These are phyloP conservation scores for Vitis riparia DNA, from an alignment of 164 flowering plant genomes.

Conservation along the genomic window DNA sequence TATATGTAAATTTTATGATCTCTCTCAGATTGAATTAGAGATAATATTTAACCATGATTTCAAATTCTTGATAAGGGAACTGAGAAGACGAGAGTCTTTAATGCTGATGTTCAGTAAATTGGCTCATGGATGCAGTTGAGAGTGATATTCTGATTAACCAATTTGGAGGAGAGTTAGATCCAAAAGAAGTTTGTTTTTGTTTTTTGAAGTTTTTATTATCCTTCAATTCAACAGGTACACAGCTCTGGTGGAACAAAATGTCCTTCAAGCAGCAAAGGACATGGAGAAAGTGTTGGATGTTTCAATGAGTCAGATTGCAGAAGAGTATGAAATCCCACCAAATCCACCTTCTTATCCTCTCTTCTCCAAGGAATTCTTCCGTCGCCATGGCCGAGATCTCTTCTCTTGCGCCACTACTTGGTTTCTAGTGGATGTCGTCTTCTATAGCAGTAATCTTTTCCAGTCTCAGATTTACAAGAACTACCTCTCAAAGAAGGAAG, in stretches of 20 bases:
- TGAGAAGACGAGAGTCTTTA: too few relatives aligned
- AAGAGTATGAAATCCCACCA: slow-evolving; percentile 14
- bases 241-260: slow-evolving; percentile 59
- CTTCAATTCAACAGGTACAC: slow-evolving; percentile 40
- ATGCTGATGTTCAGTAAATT: too few relatives aligned
- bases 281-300: slow-evolving; percentile 45
- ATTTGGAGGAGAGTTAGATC: too few relatives aligned
- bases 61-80: too few relatives aligned
- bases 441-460: slow-evolving; percentile 62
- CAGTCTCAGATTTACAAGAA: slow-evolving; percentile 33
- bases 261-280: slow-evolving; percentile 46
- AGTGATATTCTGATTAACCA: too few relatives aligned
- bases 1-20: too few relatives aligned
- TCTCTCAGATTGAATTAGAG: too few relatives aligned
- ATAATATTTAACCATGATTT: too few relatives aligned
- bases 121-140: too few relatives aligned
- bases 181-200: neutral
- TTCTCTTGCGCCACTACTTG: slow-evolving; percentile 47
- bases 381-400: slow-evolving; percentile 56
- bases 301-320: slow-evolving; percentile 19
- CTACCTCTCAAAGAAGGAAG: neutral
- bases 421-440: slow-evolving; percentile 58
- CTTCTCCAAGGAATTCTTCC: slow-evolving; percentile 47
- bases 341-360: slow-evolving; percentile 30
- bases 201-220: neutral